These are phyloP conservation scores for Phytophthora pistaciae DNA, from an alignment of 352 stramenopile species.

Conservation along the genomic window DNA sequence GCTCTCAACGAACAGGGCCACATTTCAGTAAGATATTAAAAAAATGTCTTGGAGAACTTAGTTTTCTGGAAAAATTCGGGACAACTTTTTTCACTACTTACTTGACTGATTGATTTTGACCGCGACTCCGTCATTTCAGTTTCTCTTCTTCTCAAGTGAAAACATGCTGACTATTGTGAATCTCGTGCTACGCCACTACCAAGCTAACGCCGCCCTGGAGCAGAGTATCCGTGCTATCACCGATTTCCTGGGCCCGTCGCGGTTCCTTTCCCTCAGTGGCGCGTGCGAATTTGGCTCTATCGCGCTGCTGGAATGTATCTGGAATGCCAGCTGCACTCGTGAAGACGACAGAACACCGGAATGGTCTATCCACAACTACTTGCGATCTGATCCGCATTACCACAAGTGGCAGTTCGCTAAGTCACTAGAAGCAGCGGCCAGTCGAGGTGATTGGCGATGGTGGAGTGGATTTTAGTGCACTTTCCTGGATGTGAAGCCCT, in stretches of 20 bases:
- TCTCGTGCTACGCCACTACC: conserved; percentile 5
- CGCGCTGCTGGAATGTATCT: conserved; percentile 11
- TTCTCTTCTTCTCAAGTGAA: background rate
- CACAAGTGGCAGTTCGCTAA: conserved; percentile 10
- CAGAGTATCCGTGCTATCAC: conserved; percentile 4
- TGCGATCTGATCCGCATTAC: conserved; percentile 17
- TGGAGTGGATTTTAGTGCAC: conserved; percentile 15
- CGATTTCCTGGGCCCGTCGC: conserved; percentile 5
- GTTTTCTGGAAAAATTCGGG: too few relatives aligned
- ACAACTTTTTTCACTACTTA: too few relatives aligned
- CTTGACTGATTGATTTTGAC: too few relatives aligned
- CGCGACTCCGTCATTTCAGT: too few relatives aligned
- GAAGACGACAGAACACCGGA: conserved; percentile 1
- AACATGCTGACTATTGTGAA: background rate
- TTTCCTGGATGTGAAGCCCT: conserved; percentile 10
- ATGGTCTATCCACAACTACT: conserved; percentile 17
- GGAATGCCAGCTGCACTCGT: conserved; percentile 12
- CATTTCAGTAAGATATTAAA: too few relatives aligned
- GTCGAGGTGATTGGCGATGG: background rate
- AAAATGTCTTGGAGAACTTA: too few relatives aligned
- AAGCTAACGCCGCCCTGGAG: background rate
- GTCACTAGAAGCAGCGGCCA: conserved; percentile 2
- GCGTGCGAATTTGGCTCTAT: conserved; percentile 3
- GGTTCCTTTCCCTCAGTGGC: conserved; percentile 1
- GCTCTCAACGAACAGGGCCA: too few relatives aligned